Evolutionary conservation across 345 rosid genomes (phyloP).

Genomic region (Chamaenerion angustifolium): DNA sequence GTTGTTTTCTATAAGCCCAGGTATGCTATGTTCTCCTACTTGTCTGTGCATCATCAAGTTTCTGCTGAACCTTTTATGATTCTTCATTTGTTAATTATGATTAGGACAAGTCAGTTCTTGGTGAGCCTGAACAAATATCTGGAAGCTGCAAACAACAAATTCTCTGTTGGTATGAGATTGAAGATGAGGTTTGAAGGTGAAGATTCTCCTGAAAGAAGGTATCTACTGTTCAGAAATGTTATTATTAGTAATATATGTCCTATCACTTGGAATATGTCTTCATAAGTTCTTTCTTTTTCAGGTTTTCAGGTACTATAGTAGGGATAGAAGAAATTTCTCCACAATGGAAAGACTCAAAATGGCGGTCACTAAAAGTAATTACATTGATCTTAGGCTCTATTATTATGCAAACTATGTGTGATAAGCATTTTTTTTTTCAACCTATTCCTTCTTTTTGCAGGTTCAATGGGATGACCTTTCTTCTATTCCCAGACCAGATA

Average conservation of each 20-base stretch:
- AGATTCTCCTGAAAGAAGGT: slow-evolving; percentile 88
- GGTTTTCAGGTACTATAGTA: slow-evolving; percentile 82
- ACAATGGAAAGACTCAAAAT: slow-evolving; percentile 64
- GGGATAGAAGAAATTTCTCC: slow-evolving; percentile 69
- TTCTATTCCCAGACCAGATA: slow-evolving; percentile 58
- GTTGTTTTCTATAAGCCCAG: slow-evolving; percentile 87
- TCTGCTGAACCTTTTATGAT: not conserved
- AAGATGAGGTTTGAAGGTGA: slow-evolving; percentile 92
- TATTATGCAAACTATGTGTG: not conserved
- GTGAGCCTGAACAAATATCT: slow-evolving; percentile 61
- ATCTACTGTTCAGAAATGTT: slow-evolving; percentile 4
- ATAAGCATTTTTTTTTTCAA: not conserved
- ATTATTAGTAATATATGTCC: not conserved
- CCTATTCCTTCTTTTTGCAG: slow-evolving; percentile 17
- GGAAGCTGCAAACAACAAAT: slow-evolving; percentile 46
- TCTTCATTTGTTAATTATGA: not conserved
- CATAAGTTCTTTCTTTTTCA: slow-evolving; percentile 14
- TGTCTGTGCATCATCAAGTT: not conserved
- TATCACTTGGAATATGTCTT: not conserved
- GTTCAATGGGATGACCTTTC: slow-evolving; percentile 97
- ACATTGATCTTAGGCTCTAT: not conserved
- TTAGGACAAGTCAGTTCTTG: slow-evolving; percentile 83
- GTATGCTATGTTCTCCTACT: slow-evolving; percentile 19
- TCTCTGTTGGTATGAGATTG: slow-evolving; percentile 67
- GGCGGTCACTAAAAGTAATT: slow-evolving; percentile 75